These are phyloP conservation scores for Tolypocladium capitatum DNA, from an alignment of 2,329 filamentous ascomycete species.

Conservation along the genomic window DNA sequence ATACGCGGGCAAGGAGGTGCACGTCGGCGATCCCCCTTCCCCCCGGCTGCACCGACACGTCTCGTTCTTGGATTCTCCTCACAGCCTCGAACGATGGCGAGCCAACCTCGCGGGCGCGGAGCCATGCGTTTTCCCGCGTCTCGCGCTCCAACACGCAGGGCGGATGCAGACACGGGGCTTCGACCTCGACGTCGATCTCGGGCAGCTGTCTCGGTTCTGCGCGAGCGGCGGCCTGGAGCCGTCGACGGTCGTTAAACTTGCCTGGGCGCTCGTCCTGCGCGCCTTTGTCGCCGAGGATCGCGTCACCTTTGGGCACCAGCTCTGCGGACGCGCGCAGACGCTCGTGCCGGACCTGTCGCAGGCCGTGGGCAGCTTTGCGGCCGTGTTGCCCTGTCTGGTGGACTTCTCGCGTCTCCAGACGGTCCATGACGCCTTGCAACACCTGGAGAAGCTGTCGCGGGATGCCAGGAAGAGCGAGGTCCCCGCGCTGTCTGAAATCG, in stretches of 20 bases:
- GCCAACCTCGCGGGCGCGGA: conserved; percentile 22
- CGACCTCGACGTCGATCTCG: conserved; percentile 25
- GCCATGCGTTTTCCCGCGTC: conserved; percentile 32
- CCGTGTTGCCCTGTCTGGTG: conserved; percentile 19
- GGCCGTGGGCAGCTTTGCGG: conserved; percentile 34
- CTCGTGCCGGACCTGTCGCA: conserved; percentile 25
- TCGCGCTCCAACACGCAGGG: conserved; percentile 14
- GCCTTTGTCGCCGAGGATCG: conserved; percentile 38
- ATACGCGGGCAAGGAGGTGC: conserved; percentile 25
- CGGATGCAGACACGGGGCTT: conserved; percentile 22
- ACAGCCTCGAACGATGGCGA: conserved; percentile 32
- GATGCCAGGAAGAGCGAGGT: conserved; percentile 23
- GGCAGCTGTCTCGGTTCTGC: conserved; percentile 30
- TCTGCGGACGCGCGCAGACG: conserved; percentile 29
- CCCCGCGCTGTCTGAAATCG: conserved; percentile 30
- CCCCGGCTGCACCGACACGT: conserved; percentile 15
- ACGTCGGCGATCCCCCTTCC: conserved; percentile 9
- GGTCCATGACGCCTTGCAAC: conserved; percentile 18
- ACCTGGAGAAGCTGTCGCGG: conserved; percentile 15
- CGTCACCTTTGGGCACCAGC: conserved; percentile 41
- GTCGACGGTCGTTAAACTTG: conserved; percentile 40
- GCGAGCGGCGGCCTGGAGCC: conserved; percentile 25
- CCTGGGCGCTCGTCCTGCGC: conserved; percentile 45
- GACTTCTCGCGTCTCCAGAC: conserved; percentile 19
- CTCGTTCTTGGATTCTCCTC: conserved; percentile 13